Evolutionary conservation across 768 basidiomycete species (phyloP), one percentile per base, ranked within the genome.

Genomic region (Mycena haematopus): DNA sequence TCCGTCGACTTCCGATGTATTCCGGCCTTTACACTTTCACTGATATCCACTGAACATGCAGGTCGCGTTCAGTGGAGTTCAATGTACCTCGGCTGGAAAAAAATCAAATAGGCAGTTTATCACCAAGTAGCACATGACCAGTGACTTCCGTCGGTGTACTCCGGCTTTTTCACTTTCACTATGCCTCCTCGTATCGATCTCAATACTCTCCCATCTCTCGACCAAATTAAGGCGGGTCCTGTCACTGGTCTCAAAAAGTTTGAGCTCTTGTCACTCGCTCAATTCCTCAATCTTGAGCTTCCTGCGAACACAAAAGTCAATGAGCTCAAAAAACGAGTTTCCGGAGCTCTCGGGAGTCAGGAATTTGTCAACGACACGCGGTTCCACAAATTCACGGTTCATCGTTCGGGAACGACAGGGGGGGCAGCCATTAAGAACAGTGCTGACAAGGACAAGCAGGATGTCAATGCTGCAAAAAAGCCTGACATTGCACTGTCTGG

Each of bases 381-480:
- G 11, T 56, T 56, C 42, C 27, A 40, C 4, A 56, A 56, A 22
- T 56, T 56, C 36, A 29, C 7, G 2, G 25, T 46, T 10, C 19
- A 56, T 33, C 25, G 54, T 11, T 9, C 54, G 2, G n/a, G 11
- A 4, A 56, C 54, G 2, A 47, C 54, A 46, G 44, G 54, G 2
- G 19, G 54, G 15, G 52, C 52, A 22, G 35, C 38, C n/a, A 42
- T 33, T 2, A 56, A 31, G 42, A 56, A 7, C 19, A 56, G 54
- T 25, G 54, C 54, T 7, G 42, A 56, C 31, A 56, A 56, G 27
- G 40, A 25, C 29, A 56, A 56, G 29, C 42, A 56, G 42, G 54
- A 56, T 17, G 13, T 31, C 11, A 19, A 36, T 19, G 33, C 52
- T 15, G 52, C 36, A 8, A 2, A 24, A 1, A 42, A 42, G 24